Evolutionary conservation across 176 grass and related monocot genomes (phyloP), one percentile per base, ranked within the genome.

Genomic region (Eremochloa ophiuroides): DNA sequence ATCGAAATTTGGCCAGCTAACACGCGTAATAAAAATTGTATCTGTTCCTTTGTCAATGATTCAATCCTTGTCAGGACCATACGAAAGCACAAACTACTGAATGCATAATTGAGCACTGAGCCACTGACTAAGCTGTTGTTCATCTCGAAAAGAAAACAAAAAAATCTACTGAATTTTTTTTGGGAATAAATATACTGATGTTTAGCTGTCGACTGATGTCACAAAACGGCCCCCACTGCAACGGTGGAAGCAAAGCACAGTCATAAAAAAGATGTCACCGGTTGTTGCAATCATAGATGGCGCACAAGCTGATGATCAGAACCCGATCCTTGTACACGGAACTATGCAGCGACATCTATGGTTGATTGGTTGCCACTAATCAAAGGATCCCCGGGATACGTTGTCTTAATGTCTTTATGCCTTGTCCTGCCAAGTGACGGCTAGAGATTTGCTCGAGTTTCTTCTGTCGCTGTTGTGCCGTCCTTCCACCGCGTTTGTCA

Each of bases 221-320:
- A 13, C 33, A 56, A n/a, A 65, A 13, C 69, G 63, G 3, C 13
- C 10, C 8, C 9, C 35, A 38, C 17, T 85, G 33, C 33, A 6
- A 61, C 26, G 23, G 25, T 79, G 41, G n/a, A 58, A 53, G 67
- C 66, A 64, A 73, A 73, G 66, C 28, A 71, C 26, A 38, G 7
- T 1, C 41, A 34, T 8, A 43, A 10, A 30, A 50, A 76, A 20
- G 17, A 33, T 8, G 9, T 59, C 34, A 59, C 22, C 8, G 13
- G 18, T 40, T 20, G n/a, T 58, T 33, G 2, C 7, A 30, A 23
- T 37, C 28, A 50, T 55, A 2, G 16, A 60, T 76, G 25, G 13
- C 56, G 16, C 33, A 18, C 76, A 61, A 55, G 41, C 62, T 80
- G 87, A 43, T 51, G 7, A 25, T 53, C 76, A 69, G 63, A 34